Conservation (phyloP, 1,284 basidiomycete species). For the Tranzscheliella williamsii region DNA sequence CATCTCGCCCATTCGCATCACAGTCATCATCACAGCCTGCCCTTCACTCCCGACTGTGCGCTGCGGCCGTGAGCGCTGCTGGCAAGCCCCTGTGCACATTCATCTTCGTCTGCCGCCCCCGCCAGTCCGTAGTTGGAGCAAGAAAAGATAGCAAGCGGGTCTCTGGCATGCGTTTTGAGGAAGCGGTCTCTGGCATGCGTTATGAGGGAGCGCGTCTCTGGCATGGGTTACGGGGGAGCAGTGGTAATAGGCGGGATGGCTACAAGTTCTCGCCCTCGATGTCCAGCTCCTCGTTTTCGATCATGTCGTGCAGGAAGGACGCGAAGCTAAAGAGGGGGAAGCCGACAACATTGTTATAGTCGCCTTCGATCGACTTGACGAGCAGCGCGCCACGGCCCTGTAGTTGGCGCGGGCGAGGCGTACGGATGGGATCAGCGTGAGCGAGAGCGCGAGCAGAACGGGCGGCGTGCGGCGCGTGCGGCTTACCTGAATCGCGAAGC, state of each 20-base stretch:
- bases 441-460: neutral
- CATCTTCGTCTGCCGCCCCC: neutral
- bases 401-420: neutral
- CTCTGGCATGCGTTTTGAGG: no score
- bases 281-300: slow-evolving; percentile 54
- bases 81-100: no score
- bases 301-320: slow-evolving; percentile 48
- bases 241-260: no score
- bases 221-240: no score
- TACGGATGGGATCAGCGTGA: neutral
- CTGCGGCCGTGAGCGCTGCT: no score
- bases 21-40: no score
- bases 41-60: no score
- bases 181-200: no score
- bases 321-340: slow-evolving; percentile 67
- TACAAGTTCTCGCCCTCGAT: slow-evolving; percentile 37
- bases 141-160: no score
- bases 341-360: slow-evolving; percentile 89
- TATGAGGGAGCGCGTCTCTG: no score
- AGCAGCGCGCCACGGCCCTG: slow-evolving; percentile 76
- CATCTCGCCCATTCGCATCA: no score
- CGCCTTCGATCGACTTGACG: slow-evolving; percentile 82
- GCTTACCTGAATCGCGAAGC: slow-evolving; percentile 89
- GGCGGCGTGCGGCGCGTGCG: neutral
- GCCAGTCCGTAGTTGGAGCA: no score